Percentiles rank a stretch among this genome's conserved stretches.
phyloP scores from a whole-genome alignment of 306 rosid species.

The Alnus glutinosa region DNA sequence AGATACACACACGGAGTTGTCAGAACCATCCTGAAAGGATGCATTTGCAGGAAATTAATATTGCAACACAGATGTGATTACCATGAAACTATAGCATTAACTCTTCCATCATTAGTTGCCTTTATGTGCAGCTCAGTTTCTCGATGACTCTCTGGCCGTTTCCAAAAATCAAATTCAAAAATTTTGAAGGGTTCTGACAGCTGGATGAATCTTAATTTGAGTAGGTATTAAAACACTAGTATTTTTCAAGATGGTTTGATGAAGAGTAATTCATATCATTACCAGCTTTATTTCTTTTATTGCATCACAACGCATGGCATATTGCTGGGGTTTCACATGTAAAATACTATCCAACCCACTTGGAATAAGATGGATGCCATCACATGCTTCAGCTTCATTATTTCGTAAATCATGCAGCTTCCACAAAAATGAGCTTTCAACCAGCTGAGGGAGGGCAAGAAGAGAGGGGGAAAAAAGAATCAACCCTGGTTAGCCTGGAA shows the following conservation, averaged over 20 bases:
- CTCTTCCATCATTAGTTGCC: constrained; percentile 68
- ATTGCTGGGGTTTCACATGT: constrained; percentile 61
- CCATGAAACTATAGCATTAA: constrained; percentile 88
- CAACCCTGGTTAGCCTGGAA: constrained; percentile 22
- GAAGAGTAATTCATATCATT: constrained; percentile 28
- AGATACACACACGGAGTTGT: neutral
- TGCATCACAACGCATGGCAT: constrained; percentile 73
- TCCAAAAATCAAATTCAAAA: constrained; percentile 96
- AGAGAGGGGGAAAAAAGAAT: neutral
- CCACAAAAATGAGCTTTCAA: constrained; percentile 74
- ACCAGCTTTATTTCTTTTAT: constrained; percentile 68
- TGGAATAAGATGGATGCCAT: constrained; percentile 69
- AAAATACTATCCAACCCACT: constrained; percentile 46
- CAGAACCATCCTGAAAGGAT: constrained; percentile 2
- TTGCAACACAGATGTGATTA: constrained; percentile 38
- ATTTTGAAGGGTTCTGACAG: constrained; percentile 98
- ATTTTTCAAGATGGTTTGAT: constrained; percentile 21
- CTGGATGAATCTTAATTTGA: constrained; percentile 65
- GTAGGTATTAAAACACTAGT: constrained; percentile 38
- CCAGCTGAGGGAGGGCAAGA: constrained; percentile 53
- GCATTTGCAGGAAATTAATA: neutral
- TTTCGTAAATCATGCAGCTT: constrained; percentile 71
- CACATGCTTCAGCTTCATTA: constrained; percentile 55
- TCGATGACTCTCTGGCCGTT: constrained; percentile 88
- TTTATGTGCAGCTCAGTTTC: constrained; percentile 57